Conservation (phyloP, 2,329 filamentous ascomycete species). For the Colletotrichum acutatum region DNA sequence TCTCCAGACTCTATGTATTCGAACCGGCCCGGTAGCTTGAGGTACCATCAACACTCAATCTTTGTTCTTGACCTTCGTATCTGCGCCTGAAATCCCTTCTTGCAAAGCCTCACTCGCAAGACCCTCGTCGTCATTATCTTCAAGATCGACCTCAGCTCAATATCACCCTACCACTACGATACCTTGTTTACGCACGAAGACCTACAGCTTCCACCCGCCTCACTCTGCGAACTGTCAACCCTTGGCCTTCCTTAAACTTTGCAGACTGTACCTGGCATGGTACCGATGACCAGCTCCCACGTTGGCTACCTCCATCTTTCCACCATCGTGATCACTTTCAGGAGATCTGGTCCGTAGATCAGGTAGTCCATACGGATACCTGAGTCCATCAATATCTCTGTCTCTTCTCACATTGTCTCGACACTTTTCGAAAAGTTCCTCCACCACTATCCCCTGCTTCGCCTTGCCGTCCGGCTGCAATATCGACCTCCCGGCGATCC, state of each 20-base stretch:
- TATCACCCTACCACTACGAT: not conserved
- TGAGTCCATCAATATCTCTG: constrained; percentile 16
- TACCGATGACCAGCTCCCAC: not conserved
- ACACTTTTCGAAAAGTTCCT: constrained; percentile 7
- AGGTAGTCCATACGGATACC: not conserved
- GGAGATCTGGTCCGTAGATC: not conserved
- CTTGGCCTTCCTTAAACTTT: no score
- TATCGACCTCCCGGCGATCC: constrained; percentile 31
- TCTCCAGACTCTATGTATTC: not conserved
- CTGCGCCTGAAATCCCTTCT: no score
- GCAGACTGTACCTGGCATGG: not conserved
- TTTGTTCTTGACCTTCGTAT: not conserved
- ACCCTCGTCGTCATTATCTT: not conserved
- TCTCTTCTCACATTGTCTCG: constrained; percentile 26
- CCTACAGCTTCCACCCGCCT: not conserved
- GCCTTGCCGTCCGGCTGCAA: constrained; percentile 35
- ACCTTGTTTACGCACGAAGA: not conserved
- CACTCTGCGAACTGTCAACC: not conserved
- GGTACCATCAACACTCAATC: not conserved
- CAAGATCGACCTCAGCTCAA: not conserved
- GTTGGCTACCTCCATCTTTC: not conserved
- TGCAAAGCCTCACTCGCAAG: constrained; percentile 7
- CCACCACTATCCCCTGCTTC: constrained; percentile 22
- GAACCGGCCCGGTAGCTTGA: not conserved
- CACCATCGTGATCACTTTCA: not conserved